phyloP scores from a whole-genome alignment of 768 basidiomycete species.

The Suillus americanus region DNA sequence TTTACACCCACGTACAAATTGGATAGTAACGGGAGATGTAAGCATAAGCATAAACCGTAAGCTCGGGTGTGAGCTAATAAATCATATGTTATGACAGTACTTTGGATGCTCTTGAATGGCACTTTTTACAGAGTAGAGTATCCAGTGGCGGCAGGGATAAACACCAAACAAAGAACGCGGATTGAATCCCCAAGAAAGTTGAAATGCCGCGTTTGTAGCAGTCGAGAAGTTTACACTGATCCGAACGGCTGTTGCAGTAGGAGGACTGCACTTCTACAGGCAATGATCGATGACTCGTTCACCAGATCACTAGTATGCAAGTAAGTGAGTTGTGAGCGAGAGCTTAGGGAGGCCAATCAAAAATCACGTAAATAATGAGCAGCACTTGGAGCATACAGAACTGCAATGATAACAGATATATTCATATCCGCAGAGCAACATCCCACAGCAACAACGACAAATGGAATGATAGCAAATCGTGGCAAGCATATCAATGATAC shows the following conservation, averaged over 20 bases:
- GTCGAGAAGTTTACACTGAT: neutral
- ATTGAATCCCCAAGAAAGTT: neutral
- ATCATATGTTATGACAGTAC: no score
- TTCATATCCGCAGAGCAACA: neutral
- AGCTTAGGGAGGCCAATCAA: neutral
- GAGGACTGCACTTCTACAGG: neutral
- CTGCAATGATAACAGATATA: neutral
- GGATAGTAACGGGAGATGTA: no score
- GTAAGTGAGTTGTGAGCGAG: neutral
- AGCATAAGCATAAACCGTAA: no score
- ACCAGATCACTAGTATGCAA: neutral
- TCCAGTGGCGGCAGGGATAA: neutral
- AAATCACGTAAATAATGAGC: neutral
- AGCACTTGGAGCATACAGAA: neutral
- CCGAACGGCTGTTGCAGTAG: neutral
- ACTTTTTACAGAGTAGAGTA: neutral
- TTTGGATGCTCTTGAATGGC: neutral
- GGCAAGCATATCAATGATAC: neutral
- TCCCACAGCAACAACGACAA: neutral
- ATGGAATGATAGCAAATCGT: neutral
- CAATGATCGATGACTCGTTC: neutral
- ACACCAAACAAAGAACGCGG: neutral
- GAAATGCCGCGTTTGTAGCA: neutral
- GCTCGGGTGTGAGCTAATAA: no score
- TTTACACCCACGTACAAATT: no score